These are phyloP conservation scores for Ogataea naganishii DNA, from an alignment of 805 yeast species.

Conservation along the genomic window DNA sequence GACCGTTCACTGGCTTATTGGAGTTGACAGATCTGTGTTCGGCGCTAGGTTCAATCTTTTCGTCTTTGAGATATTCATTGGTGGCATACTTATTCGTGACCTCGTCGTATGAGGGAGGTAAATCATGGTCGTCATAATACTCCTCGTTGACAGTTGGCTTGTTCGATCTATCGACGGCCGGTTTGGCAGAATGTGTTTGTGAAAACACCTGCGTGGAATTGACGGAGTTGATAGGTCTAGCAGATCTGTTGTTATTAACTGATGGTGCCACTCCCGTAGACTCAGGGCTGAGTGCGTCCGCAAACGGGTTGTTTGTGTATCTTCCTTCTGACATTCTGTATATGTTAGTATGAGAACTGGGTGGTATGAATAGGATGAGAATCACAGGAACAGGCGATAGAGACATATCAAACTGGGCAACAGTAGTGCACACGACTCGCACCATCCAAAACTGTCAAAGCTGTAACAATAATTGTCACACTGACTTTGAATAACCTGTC, in stretches of 20 bases:
- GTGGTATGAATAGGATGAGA: conserved; percentile 9
- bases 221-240: too few species aligned
- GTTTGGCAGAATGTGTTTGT: conserved; percentile 7
- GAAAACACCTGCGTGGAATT: too few species aligned
- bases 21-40: conserved; percentile 8
- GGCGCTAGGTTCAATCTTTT: conserved; percentile 20
- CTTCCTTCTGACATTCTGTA: conserved; percentile 6
- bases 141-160: conserved; percentile 10
- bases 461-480: too few species aligned
- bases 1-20: too few species aligned
- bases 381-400: neutral
- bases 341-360: conserved; percentile 17
- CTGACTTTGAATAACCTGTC: too few species aligned
- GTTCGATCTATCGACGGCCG: conserved; percentile 5
- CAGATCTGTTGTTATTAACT: neutral
- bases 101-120: conserved; percentile 66
- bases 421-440: conserved; percentile 2
- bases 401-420: conserved; percentile 1
- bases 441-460: too few species aligned
- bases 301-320: conserved; percentile 44
- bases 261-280: conserved; percentile 19
- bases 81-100: conserved; percentile 38
- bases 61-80: conserved; percentile 47
- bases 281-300: conserved; percentile 34
- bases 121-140: conserved; percentile 16